Evolutionary conservation across 352 stramenopile species (phyloP), one percentile per base, ranked within the genome.

Genomic region (Phytophthora quininea): DNA sequence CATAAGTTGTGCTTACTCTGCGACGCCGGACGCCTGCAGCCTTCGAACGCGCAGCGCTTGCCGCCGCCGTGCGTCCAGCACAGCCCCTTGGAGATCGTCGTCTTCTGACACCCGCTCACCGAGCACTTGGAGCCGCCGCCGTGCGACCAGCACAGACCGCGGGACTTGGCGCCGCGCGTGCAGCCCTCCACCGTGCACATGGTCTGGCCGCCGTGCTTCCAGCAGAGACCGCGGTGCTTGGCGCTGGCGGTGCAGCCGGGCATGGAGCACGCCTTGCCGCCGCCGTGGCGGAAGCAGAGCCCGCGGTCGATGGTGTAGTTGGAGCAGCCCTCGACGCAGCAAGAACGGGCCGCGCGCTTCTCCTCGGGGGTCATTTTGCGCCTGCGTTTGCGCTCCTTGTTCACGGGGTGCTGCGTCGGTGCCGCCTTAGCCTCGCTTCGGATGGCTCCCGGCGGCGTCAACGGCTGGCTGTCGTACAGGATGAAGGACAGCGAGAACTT

Each of bases 101-200:
- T 77, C 61, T 80, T 84, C 11, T 42, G 51, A 59, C 78, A 83
- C 42, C 66, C 33, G 15, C 56, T 37, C 11, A 69, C 37, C 45
- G 69, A 71, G 54, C 78, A 87, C 55, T 73, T 73, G 33, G 77
- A 86, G n/a, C 86, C 86, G 3, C 86, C 84, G 40, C 86, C 86
- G 56, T 94, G 86, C 1, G 79, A 86, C 86, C 84, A 92, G 65
- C 86, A 92, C 51, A 88, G 78, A 30, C 86, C 86, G 11, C 81
- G 67, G 7, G 83, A 87, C 57, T 92, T 91, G 60, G 80, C 84
- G 32, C 80, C 73, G 43, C 80, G 68, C 35, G 51, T 72, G 69
- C 76, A 82, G 27, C 56, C 65, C 29, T 80, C 76, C n/a, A 79
- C 61, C 3, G 65, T 81, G 62, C 73, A 79, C 49, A 58, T 64